phyloP scores from a whole-genome alignment of 2,329 filamentous ascomycete genomes.

The Triangularia verruculosa region DNA sequence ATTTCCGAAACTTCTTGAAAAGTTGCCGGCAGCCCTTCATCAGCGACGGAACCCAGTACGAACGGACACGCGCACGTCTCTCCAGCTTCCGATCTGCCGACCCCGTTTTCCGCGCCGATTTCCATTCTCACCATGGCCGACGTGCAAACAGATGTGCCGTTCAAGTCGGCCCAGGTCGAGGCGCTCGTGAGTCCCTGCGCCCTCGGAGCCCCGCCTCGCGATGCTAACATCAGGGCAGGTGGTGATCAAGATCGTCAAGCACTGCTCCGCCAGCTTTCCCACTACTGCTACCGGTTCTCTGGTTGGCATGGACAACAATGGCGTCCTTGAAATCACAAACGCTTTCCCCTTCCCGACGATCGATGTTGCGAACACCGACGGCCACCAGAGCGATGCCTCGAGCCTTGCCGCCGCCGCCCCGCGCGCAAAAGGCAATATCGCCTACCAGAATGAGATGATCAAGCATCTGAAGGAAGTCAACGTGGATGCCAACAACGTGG shows the following conservation, averaged over 20 bases:
- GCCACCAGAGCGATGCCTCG: conserved; percentile 72
- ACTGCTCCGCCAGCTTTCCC: conserved; percentile 84
- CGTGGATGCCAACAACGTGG: conserved; percentile 94
- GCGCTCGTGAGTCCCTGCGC: conserved; percentile 66
- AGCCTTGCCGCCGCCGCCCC: conserved; percentile 82
- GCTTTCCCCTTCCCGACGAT: conserved; percentile 87
- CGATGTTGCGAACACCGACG: conserved; percentile 66
- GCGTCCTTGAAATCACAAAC: conserved; percentile 87
- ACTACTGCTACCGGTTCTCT: conserved; percentile 85
- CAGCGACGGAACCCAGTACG: conserved; percentile 11
- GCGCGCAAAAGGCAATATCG: conserved; percentile 82
- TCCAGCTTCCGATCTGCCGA: neutral
- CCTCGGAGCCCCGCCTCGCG: conserved; percentile 34
- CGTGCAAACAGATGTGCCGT: conserved; percentile 62
- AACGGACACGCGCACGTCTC: neutral
- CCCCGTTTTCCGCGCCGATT: conserved; percentile 10
- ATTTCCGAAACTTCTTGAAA: conserved; percentile 26
- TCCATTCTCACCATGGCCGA: conserved; percentile 53
- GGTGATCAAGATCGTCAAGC: conserved; percentile 97
- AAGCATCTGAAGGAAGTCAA: conserved; percentile 95
- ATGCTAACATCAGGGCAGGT: conserved; percentile 53
- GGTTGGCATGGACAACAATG: conserved; percentile 86
- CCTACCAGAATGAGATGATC: conserved; percentile 96
- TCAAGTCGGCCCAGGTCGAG: conserved; percentile 90
- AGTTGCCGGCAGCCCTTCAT: conserved; percentile 18